These are phyloP conservation scores for Umbelopsis sp. DNA, from an alignment of 371 early-diverging fungal species.

Conservation along the genomic window DNA sequence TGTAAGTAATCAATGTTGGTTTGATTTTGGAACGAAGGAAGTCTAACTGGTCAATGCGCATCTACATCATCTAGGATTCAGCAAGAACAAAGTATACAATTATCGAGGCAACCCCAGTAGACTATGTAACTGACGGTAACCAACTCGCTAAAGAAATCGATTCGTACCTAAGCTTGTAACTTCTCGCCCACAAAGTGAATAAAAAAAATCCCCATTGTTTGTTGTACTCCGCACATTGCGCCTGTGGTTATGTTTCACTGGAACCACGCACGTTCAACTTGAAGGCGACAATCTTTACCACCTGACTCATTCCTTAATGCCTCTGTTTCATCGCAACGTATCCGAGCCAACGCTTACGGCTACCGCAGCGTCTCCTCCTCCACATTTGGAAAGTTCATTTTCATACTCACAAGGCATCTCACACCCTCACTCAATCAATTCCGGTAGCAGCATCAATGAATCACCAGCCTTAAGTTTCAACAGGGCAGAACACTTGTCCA, in stretches of 20 bases:
- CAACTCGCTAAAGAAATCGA: conserved; percentile 54
- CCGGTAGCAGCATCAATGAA: background rate
- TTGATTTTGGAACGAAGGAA: background rate
- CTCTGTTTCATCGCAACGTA: conserved; percentile 12
- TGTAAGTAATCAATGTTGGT: conserved; percentile 49
- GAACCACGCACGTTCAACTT: background rate
- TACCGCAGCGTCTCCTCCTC: background rate
- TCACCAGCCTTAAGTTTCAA: background rate
- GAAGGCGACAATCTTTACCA: no score
- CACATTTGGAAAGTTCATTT: background rate
- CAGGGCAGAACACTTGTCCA: conserved; percentile 25
- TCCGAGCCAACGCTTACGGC: conserved; percentile 9
- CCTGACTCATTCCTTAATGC: background rate
- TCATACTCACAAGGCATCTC: conserved; percentile 14
- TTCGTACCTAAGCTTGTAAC: conserved; percentile 21
- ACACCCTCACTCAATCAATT: background rate
- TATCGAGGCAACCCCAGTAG: conserved; percentile 55
- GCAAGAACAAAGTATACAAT: conserved; percentile 57
- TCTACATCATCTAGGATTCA: conserved; percentile 53
- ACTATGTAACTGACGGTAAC: conserved; percentile 63
- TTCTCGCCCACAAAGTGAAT: background rate
- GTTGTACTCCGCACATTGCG: conserved; percentile 8
- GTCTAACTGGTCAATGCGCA: conserved; percentile 11
- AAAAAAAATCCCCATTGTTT: conserved; percentile 5
- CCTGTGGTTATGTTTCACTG: conserved; percentile 15